A percentile compares a stretch with the other conserved stretches of the same genome.
Conservation (phyloP, 2,329 filamentous ascomycete genomes). For the Trichoderma sp. region DNA sequence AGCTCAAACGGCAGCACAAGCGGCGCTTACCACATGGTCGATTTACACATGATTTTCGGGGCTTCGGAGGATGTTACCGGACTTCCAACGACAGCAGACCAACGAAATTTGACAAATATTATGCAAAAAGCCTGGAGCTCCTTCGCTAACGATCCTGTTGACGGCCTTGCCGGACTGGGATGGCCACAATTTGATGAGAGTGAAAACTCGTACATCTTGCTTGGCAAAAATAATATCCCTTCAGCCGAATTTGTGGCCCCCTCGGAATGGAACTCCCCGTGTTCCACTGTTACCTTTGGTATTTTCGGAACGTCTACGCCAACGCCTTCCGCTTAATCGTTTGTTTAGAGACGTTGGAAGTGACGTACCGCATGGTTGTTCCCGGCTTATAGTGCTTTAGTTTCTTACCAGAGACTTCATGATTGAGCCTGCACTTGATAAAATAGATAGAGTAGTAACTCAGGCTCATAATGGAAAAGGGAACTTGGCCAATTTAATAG, state of each 20-base stretch:
- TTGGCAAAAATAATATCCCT: conserved; percentile 21
- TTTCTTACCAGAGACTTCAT: no score
- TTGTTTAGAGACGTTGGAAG: background rate
- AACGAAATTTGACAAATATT: conserved; percentile 40
- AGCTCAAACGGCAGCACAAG: conserved; percentile 38
- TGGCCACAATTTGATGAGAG: conserved; percentile 35
- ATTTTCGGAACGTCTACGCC: background rate
- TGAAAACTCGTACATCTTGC: conserved; percentile 28
- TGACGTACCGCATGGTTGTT: no score
- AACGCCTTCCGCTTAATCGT: background rate
- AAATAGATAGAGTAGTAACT: no score
- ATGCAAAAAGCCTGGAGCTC: conserved; percentile 49
- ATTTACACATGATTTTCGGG: conserved; percentile 53
- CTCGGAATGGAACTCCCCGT: background rate
- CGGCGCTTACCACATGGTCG: conserved; percentile 54
- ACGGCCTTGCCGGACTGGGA: conserved; percentile 38
- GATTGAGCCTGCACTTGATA: no score
- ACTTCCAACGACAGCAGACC: conserved; percentile 37
- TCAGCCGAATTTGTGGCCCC: background rate
- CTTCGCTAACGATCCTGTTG: conserved; percentile 44
- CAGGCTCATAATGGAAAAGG: no score
- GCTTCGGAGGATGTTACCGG: conserved; percentile 46
- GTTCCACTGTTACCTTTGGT: background rate
- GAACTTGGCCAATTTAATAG: no score
- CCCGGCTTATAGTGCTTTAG: no score